A percentile compares a stretch with the other conserved stretches of the same genome.
phyloP scores from a whole-genome alignment of 352 stramenopile species.

The Globisporangium lucens region DNA sequence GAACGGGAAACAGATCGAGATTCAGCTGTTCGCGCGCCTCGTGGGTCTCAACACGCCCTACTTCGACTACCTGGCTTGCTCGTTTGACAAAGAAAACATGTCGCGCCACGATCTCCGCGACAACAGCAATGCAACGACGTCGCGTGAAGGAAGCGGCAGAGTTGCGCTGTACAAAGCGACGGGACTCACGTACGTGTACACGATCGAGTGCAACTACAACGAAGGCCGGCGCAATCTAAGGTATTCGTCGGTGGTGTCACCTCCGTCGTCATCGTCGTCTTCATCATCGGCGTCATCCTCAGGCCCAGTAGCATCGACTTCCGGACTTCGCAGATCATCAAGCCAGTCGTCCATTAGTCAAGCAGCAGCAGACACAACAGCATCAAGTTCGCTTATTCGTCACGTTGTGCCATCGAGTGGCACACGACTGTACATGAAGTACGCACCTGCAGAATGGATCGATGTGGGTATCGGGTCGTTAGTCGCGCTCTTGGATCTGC shows the following conservation, averaged over 20 bases:
- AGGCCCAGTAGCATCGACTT: neutral
- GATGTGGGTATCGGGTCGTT: constrained; percentile 66
- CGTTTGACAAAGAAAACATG: constrained; percentile 81
- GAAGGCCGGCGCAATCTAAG: constrained; percentile 47
- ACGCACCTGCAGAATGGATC: constrained; percentile 56
- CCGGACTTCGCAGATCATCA: constrained; percentile 8
- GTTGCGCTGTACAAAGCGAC: constrained; percentile 77
- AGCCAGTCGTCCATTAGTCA: constrained; percentile 8
- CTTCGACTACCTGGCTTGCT: constrained; percentile 86
- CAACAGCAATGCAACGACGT: constrained; percentile 52
- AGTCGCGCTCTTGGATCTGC: constrained; percentile 60
- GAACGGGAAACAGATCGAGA: constrained; percentile 58
- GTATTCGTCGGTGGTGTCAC: constrained; percentile 18
- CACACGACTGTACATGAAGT: constrained; percentile 58
- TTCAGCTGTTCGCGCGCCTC: constrained; percentile 79
- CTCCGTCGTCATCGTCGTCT: neutral
- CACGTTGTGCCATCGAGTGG: constrained; percentile 17
- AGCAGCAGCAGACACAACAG: constrained; percentile 13
- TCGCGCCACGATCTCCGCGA: constrained; percentile 44
- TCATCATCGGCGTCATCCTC: neutral
- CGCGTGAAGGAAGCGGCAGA: constrained; percentile 65
- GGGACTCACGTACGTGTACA: constrained; percentile 82
- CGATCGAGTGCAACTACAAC: constrained; percentile 93
- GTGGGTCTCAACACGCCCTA: constrained; percentile 66
- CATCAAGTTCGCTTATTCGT: constrained; percentile 16